Percentiles rank a stretch among this genome's conserved stretches.
phyloP scores from a whole-genome alignment of 2,329 filamentous ascomycete species.

The Aspergillus latus region DNA sequence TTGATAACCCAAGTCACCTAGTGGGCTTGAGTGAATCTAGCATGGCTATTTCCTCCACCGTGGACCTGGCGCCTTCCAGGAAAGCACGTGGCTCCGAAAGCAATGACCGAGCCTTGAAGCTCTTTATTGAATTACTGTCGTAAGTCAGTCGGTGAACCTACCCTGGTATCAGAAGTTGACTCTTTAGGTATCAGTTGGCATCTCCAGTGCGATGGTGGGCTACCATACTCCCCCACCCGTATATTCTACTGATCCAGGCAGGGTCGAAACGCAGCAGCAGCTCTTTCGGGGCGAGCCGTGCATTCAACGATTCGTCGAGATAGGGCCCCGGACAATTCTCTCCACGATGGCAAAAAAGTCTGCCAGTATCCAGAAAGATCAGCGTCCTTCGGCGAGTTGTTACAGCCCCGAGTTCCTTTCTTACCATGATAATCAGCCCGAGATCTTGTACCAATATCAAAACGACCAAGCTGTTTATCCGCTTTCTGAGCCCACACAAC shows the following conservation, averaged over 20 bases:
- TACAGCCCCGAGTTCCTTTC: slow-evolving; percentile 28
- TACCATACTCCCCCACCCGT: neutral
- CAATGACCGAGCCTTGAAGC: slow-evolving; percentile 21
- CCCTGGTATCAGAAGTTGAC: neutral
- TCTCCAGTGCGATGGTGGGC: slow-evolving; percentile 28
- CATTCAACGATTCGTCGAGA: slow-evolving; percentile 39
- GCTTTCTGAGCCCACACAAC: neutral
- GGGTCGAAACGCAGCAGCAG: slow-evolving; percentile 44
- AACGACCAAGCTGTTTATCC: neutral
- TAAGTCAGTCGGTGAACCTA: slow-evolving; percentile 16
- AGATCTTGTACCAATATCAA: slow-evolving; percentile 17
- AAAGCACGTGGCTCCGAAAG: neutral
- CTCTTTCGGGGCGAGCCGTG: slow-evolving; percentile 26
- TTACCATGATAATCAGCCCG: slow-evolving; percentile 18
- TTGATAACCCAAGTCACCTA: neutral
- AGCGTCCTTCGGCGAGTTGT: slow-evolving; percentile 22
- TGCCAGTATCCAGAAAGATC: slow-evolving; percentile 24
- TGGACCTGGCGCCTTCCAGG: neutral
- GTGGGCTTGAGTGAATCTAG: neutral
- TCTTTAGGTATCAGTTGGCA: slow-evolving; percentile 28
- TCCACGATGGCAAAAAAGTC: slow-evolving; percentile 42
- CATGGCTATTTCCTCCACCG: slow-evolving; percentile 4
- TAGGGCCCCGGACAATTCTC: slow-evolving; percentile 40
- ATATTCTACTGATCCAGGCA: slow-evolving; percentile 9
- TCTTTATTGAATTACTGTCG: slow-evolving; percentile 33